phyloP scores from a whole-genome alignment of 169 alveolate genomes.

The Plasmodium vivax region DNA sequence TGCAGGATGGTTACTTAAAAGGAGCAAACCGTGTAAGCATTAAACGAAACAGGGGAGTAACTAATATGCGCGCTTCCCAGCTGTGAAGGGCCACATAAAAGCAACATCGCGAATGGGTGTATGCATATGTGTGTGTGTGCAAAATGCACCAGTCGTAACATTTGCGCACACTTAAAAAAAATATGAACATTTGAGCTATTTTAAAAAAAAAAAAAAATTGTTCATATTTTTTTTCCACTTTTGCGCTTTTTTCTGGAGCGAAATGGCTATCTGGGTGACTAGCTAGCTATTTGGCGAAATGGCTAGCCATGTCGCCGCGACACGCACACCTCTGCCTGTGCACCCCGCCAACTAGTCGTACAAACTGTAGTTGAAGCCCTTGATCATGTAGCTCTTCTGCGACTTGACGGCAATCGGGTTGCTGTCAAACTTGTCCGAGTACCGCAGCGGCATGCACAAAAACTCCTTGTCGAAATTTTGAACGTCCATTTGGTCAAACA shows the following conservation, averaged over 20 bases:
- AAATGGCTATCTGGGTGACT: neutral
- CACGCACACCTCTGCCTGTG: neutral
- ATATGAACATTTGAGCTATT: slow-evolving; percentile 8
- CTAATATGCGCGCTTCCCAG: neutral
- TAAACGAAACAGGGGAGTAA: neutral
- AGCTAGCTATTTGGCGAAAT: neutral
- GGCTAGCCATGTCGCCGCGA: neutral
- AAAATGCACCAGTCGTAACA: neutral
- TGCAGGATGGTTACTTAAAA: neutral
- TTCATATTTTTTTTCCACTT: neutral
- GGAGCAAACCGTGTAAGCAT: neutral
- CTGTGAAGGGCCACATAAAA: too few species aligned
- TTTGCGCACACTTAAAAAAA: neutral
- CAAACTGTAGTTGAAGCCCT: slow-evolving; percentile 48
- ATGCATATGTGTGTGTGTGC: neutral
- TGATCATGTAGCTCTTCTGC: neutral
- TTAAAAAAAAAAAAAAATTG: neutral
- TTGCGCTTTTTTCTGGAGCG: slow-evolving; percentile 2
- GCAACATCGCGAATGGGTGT: neutral
- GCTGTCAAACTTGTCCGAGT: slow-evolving; percentile 42
- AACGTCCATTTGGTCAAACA: slow-evolving; percentile 78
- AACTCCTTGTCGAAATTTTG: slow-evolving; percentile 76
- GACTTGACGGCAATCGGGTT: neutral
- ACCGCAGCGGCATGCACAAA: slow-evolving; percentile 31
- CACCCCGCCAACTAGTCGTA: neutral